Conservation (phyloP, 768 basidiomycete genomes). For the Suillus ampliporus region DNA sequence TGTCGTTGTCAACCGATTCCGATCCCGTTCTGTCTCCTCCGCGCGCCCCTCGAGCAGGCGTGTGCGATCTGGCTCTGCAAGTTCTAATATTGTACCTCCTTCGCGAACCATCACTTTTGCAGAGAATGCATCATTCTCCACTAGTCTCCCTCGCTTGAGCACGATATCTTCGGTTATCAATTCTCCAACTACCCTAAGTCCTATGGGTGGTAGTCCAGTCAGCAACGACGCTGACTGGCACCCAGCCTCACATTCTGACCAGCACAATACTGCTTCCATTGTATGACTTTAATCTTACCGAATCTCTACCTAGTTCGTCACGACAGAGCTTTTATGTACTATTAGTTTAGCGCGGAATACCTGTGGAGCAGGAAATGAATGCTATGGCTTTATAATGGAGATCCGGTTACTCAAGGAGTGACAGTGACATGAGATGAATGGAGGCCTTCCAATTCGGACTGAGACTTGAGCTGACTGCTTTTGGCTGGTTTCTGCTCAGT, state of each 20-base stretch:
- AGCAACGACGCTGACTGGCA: neutral
- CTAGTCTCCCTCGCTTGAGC: constrained; percentile 4
- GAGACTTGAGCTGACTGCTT: constrained; percentile 17
- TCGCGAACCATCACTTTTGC: neutral
- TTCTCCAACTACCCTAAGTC: neutral
- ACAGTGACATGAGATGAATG: constrained; percentile 13
- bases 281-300: neutral
- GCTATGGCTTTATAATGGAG: neutral
- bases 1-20: neutral
- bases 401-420: neutral
- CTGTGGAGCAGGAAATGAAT: neutral
- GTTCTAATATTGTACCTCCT: neutral
- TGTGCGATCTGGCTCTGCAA: constrained; percentile 7
- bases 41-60: neutral
- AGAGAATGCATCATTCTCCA: neutral
- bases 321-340: neutral
- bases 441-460: constrained; percentile 37
- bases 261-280: neutral
- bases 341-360: neutral
- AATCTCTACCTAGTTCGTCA: neutral
- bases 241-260: neutral
- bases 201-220: neutral
- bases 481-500: constrained; percentile 11
- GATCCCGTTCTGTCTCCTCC: constrained; percentile 8
- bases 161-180: constrained; percentile 8